These are phyloP conservation scores for Didymella segeticola DNA, from an alignment of 2,329 filamentous ascomycete species.

Conservation along the genomic window DNA sequence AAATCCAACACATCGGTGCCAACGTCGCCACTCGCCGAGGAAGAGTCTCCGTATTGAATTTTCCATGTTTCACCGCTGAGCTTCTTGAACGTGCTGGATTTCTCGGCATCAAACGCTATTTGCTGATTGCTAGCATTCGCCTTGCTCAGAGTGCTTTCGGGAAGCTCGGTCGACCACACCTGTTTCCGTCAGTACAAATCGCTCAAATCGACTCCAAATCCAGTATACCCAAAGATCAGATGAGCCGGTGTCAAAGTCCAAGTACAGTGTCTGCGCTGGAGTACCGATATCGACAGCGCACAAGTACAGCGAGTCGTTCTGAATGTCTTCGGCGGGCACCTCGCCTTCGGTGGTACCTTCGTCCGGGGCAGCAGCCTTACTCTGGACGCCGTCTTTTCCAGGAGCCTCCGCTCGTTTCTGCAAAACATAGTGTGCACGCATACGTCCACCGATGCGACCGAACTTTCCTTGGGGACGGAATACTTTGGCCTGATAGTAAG, in stretches of 20 bases:
- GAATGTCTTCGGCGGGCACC: conserved; percentile 63
- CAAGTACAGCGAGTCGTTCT: conserved; percentile 72
- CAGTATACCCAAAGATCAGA: conserved; percentile 68
- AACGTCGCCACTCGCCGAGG: conserved; percentile 69
- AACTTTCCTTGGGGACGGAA: conserved; percentile 31
- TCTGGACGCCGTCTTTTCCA: background rate
- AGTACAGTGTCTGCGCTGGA: conserved; percentile 63
- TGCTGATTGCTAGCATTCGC: conserved; percentile 43
- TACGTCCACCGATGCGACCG: conserved; percentile 27
- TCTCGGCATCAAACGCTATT: conserved; percentile 65
- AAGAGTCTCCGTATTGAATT: conserved; percentile 73
- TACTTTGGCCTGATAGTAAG: conserved; percentile 32
- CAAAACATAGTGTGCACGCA: conserved; percentile 30
- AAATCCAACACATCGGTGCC: conserved; percentile 68
- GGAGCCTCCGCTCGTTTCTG: conserved; percentile 21
- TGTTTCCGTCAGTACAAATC: conserved; percentile 47
- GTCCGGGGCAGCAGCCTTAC: conserved; percentile 4
- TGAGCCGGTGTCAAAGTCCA: conserved; percentile 76
- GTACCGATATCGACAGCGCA: conserved; percentile 70
- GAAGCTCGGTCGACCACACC: conserved; percentile 69
- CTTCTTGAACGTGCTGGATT: conserved; percentile 66
- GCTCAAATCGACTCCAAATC: background rate
- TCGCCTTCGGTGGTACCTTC: conserved; percentile 18
- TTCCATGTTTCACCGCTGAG: conserved; percentile 63
- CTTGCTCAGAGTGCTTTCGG: conserved; percentile 53